A percentile compares a stretch with the other conserved stretches of the same genome.
phyloP scores from a whole-genome alignment of 192 early-diverging fungal genomes.

The Funneliformis mosseae region DNA sequence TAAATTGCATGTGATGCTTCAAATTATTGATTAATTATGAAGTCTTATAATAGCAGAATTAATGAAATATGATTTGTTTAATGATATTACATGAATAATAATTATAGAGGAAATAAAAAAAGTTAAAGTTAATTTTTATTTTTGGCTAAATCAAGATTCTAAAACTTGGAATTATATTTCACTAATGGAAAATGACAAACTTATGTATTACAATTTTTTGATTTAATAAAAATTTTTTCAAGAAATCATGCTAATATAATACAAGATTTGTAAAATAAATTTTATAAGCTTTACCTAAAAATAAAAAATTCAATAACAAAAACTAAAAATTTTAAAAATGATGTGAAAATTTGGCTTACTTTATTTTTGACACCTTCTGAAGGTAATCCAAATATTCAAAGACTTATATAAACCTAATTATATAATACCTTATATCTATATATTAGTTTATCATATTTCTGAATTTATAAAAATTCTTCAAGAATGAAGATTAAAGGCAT shows the following conservation, averaged over 20 bases:
- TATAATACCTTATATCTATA: background rate
- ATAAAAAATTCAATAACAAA: no score
- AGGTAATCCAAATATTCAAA: background rate
- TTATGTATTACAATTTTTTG: background rate
- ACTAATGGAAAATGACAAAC: background rate
- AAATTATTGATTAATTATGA: background rate
- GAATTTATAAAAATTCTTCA: no score
- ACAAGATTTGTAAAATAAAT: background rate
- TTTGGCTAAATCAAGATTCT: background rate
- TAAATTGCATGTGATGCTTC: background rate
- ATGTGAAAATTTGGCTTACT: no score
- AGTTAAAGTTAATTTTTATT: background rate
- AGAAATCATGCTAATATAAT: background rate
- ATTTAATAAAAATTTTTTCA: background rate
- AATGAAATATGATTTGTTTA: background rate
- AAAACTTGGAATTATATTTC: background rate
- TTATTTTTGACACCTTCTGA: background rate
- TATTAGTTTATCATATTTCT: background rate
- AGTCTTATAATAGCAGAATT: background rate
- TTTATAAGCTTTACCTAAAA: background rate
- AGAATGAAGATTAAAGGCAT: no score
- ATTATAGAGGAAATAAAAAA: background rate
- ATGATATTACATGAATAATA: background rate
- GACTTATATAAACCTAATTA: background rate
- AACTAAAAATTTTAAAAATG: no score